phyloP scores from a whole-genome alignment of 2,329 filamentous ascomycete species.

The Aspergillus pseudonomiae region DNA sequence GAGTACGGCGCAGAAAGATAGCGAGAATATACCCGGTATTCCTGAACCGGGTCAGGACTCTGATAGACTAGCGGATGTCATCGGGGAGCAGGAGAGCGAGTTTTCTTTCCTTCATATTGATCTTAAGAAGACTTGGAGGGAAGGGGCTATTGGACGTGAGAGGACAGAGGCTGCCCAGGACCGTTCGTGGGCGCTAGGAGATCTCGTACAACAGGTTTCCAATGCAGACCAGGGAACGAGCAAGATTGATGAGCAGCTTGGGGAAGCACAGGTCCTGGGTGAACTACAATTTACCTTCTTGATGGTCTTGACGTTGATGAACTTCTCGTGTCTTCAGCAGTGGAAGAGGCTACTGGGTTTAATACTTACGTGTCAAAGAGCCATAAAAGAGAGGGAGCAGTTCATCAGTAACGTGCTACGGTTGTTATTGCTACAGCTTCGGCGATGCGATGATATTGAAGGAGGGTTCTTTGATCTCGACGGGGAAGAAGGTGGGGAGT shows the following conservation, averaged over 20 bases:
- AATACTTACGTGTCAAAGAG: slow-evolving; percentile 59
- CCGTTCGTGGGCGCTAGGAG: slow-evolving; percentile 62
- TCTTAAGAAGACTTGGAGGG: slow-evolving; percentile 64
- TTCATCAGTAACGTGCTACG: slow-evolving; percentile 58
- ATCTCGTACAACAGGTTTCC: slow-evolving; percentile 50
- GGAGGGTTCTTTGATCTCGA: slow-evolving; percentile 64
- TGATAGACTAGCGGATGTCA: slow-evolving; percentile 24
- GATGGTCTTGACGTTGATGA: slow-evolving; percentile 66
- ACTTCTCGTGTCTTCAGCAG: slow-evolving; percentile 67
- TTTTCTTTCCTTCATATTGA: slow-evolving; percentile 62
- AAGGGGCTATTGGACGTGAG: slow-evolving; percentile 63
- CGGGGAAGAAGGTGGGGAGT: slow-evolving; percentile 53
- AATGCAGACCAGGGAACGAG: neutral
- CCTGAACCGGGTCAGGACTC: slow-evolving; percentile 25
- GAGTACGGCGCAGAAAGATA: slow-evolving; percentile 58
- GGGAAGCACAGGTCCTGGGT: slow-evolving; percentile 52
- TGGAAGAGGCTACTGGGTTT: slow-evolving; percentile 64
- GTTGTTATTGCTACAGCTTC: slow-evolving; percentile 56
- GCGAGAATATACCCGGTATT: slow-evolving; percentile 64
- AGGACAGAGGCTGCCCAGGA: slow-evolving; percentile 65
- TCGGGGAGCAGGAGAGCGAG: slow-evolving; percentile 46
- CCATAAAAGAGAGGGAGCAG: slow-evolving; percentile 50
- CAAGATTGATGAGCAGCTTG: slow-evolving; percentile 33
- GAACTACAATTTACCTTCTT: slow-evolving; percentile 66
- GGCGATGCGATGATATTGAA: slow-evolving; percentile 61